Conservation (phyloP, 2,329 filamentous ascomycete species). For the Plectosphaerella sp. region DNA sequence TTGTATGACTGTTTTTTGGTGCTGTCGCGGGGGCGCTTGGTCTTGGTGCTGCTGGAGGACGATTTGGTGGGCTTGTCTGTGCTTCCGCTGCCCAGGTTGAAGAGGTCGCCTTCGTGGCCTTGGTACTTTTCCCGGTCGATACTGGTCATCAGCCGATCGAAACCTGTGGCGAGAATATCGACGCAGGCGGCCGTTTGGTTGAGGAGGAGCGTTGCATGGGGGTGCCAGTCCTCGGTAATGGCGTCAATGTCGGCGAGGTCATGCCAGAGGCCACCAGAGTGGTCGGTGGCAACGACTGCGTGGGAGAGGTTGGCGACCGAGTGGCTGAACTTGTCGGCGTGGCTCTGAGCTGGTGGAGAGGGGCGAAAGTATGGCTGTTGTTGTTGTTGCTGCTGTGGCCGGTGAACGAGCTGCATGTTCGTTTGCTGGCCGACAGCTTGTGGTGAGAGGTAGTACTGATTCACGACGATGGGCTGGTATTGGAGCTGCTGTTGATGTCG, state of each 20-base stretch:
- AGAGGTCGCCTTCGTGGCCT: slow-evolving; percentile 52
- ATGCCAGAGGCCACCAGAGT: background rate
- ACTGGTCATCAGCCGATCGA: slow-evolving; percentile 65
- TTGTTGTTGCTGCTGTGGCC: background rate
- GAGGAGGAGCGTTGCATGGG: slow-evolving; percentile 35
- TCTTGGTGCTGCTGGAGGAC: background rate
- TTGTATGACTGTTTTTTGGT: background rate
- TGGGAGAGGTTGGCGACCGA: slow-evolving; percentile 29
- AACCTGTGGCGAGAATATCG: slow-evolving; percentile 56
- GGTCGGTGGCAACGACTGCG: slow-evolving; percentile 33
- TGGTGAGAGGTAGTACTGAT: slow-evolving; percentile 42
- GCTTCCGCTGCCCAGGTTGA: slow-evolving; percentile 14
- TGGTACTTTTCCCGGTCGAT: slow-evolving; percentile 61
- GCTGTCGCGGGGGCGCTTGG: slow-evolving; percentile 5
- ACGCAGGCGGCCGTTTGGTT: slow-evolving; percentile 44
- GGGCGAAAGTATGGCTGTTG: slow-evolving; percentile 2
- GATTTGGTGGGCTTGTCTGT: background rate
- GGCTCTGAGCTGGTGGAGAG: background rate
- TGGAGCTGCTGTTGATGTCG: slow-evolving; percentile 12
- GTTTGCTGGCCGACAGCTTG: background rate
- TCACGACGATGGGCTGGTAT: slow-evolving; percentile 39
- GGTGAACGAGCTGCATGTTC: background rate
- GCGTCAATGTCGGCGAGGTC: background rate
- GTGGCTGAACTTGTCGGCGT: slow-evolving; percentile 11
- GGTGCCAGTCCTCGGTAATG: slow-evolving; percentile 5